Evolutionary conservation across 371 early-diverging fungal species (phyloP).

Genomic region (Umbelopsis sp.): DNA sequence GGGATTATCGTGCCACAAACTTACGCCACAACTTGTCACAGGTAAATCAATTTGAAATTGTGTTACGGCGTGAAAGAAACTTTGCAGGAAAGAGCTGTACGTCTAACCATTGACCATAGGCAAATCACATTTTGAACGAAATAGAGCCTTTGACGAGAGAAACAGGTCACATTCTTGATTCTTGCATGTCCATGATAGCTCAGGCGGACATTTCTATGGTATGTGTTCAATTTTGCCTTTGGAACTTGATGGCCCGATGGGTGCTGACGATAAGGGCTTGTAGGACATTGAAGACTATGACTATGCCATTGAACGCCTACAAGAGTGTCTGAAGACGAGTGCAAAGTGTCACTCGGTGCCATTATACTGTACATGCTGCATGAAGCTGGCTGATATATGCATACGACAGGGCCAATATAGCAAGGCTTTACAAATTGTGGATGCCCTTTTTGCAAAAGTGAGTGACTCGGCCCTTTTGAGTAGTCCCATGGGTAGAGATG

Average conservation of each 20-base stretch:
- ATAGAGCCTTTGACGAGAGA: neutral
- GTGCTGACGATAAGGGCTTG: neutral
- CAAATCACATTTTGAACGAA: neutral
- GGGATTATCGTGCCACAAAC: neutral
- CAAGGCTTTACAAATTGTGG: neutral
- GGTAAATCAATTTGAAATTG: constrained; percentile 3
- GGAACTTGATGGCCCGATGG: neutral
- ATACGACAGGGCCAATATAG: constrained; percentile 1
- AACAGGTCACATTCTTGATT: neutral
- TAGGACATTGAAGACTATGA: constrained; percentile 4
- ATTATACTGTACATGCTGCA: neutral
- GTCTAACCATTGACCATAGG: neutral
- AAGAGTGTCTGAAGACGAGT: neutral
- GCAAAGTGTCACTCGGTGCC: neutral
- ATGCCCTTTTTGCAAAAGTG: constrained; percentile 7
- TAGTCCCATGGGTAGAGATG: too few relatives aligned
- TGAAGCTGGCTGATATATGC: constrained; percentile 11
- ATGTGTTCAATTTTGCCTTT: neutral
- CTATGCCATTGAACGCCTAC: neutral
- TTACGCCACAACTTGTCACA: constrained; percentile 16
- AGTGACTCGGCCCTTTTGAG: neutral
- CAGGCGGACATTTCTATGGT: constrained; percentile 13
- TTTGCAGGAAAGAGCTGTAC: neutral
- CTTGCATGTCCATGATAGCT: neutral
- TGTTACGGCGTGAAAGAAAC: neutral